A percentile compares a stretch with the other conserved stretches of the same genome.
These are phyloP conservation scores for Abelmoschus esculentus DNA, from an alignment of 345 rosid species.

Conservation along the genomic window DNA sequence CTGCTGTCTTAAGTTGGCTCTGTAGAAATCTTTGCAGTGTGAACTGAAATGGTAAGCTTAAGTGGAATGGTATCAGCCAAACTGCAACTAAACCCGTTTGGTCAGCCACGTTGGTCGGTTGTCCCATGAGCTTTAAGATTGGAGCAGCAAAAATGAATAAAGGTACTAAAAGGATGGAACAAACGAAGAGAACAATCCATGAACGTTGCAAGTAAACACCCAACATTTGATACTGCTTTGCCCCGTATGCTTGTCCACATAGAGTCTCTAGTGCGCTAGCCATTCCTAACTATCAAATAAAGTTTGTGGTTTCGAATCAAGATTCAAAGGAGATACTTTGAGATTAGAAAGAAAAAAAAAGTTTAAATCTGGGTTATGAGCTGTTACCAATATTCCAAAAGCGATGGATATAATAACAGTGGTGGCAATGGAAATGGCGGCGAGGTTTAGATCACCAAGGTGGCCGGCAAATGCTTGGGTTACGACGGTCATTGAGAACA, in stretches of 20 bases:
- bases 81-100: conserved; percentile 39
- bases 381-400: conserved; percentile 42
- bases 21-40: conserved; percentile 46
- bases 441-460: conserved; percentile 41
- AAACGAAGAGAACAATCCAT: conserved; percentile 40
- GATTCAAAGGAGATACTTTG: not conserved
- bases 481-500: conserved; percentile 43
- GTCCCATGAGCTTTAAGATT: conserved; percentile 42
- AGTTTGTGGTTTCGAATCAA: not conserved
- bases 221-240: conserved; percentile 33
- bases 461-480: conserved; percentile 46
- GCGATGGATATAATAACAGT: conserved; percentile 38
- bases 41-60: conserved; percentile 41
- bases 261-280: conserved; percentile 52
- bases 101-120: conserved; percentile 37
- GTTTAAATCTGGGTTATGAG: not conserved
- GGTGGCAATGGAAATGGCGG: conserved; percentile 51
- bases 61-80: conserved; percentile 25
- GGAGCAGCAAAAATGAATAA: conserved; percentile 38
- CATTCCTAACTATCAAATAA: conserved; percentile 39
- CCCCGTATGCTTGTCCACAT: conserved; percentile 57
- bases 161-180: conserved; percentile 39
- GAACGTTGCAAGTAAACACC: conserved; percentile 52
- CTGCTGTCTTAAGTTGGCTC: conserved; percentile 45
- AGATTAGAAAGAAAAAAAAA: not conserved